phyloP scores from a whole-genome alignment of 768 basidiomycete genomes.

The Agaricus sinodeliciosus region DNA sequence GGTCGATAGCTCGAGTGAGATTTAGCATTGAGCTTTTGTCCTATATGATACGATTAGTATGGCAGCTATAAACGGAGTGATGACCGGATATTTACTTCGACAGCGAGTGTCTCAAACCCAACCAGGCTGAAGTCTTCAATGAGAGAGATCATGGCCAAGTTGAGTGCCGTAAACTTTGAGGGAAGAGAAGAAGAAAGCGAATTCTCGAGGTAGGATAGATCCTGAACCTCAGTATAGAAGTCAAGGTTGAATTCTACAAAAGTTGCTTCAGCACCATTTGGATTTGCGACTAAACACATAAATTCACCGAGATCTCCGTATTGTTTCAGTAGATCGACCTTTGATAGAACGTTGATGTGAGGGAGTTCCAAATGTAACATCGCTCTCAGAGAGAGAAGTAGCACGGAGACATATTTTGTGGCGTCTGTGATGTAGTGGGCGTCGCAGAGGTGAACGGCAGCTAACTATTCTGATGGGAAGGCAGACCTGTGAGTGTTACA shows the following conservation, averaged over 20 bases:
- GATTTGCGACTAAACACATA: conserved; percentile 4
- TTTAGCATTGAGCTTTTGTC: conserved; percentile 95
- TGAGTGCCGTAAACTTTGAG: conserved; percentile 70
- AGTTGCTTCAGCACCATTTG: background rate
- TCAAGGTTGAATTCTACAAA: conserved; percentile 88
- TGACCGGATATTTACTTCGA: conserved; percentile 53
- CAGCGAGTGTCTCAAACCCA: conserved; percentile 93
- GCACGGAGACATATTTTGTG: conserved; percentile 88
- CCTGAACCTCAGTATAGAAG: conserved; percentile 97
- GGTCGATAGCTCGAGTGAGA: conserved; percentile 77
- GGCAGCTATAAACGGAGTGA: background rate
- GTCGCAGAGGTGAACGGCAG: conserved; percentile 92
- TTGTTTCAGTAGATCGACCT: conserved; percentile 84
- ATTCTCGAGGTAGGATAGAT: conserved; percentile 82
- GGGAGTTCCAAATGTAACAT: conserved; percentile 99
- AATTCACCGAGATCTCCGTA: conserved; percentile 85
- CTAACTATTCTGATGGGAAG: conserved; percentile 50
- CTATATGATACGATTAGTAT: conserved; percentile 27
- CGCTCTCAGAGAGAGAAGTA: conserved; percentile 86
- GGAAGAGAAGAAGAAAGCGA: conserved; percentile 52
- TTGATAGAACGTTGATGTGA: conserved; percentile 94
- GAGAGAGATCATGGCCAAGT: conserved; percentile 86
- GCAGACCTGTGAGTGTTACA: conserved; percentile 2
- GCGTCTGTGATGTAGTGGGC: conserved; percentile 97
- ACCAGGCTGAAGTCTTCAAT: conserved; percentile 92